Percentiles rank a stretch among this genome's conserved stretches.
These are phyloP conservation scores for Nematocida displodere DNA, from an alignment of 371 early-diverging fungal genomes.

Conservation along the genomic window DNA sequence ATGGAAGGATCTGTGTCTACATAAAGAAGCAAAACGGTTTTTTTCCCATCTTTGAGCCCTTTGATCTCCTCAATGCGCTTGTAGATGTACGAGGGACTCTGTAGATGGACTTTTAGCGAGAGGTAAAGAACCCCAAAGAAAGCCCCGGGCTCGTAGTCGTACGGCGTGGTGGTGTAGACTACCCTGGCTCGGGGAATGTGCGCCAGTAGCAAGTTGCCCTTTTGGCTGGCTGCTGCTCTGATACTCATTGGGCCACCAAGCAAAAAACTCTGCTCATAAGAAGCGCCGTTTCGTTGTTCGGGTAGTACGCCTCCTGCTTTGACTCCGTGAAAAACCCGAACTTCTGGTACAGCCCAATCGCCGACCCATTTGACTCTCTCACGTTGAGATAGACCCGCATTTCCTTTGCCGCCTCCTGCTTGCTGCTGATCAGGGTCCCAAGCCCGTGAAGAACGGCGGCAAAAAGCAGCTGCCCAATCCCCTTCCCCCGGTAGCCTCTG, in stretches of 20 bases:
- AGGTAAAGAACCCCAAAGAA: constrained; percentile 27
- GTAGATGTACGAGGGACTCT: constrained; percentile 9
- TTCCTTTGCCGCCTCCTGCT: neutral
- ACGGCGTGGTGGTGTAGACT: neutral
- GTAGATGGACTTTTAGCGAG: neutral
- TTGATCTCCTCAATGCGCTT: constrained; percentile 8
- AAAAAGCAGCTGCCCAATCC: constrained; percentile 20
- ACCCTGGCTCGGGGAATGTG: neutral
- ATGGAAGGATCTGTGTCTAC: neutral
- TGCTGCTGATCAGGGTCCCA: neutral
- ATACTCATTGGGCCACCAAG: neutral
- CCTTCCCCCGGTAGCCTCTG: constrained; percentile 14
- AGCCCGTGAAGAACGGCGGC: constrained; percentile 4
- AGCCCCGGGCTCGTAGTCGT: constrained; percentile 31
- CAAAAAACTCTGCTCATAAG: constrained; percentile 43
- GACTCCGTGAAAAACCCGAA: constrained; percentile 7
- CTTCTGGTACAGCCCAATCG: constrained; percentile 18
- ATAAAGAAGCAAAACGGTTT: neutral
- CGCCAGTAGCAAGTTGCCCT: neutral
- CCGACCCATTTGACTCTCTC: neutral
- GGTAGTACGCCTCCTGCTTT: constrained; percentile 16
- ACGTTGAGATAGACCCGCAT: constrained; percentile 35
- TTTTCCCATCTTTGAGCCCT: neutral
- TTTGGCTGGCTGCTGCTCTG: constrained; percentile 14
- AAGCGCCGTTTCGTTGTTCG: constrained; percentile 18